Evolutionary conservation across 805 yeast species (phyloP).

Genomic region (Candida germanica): DNA sequence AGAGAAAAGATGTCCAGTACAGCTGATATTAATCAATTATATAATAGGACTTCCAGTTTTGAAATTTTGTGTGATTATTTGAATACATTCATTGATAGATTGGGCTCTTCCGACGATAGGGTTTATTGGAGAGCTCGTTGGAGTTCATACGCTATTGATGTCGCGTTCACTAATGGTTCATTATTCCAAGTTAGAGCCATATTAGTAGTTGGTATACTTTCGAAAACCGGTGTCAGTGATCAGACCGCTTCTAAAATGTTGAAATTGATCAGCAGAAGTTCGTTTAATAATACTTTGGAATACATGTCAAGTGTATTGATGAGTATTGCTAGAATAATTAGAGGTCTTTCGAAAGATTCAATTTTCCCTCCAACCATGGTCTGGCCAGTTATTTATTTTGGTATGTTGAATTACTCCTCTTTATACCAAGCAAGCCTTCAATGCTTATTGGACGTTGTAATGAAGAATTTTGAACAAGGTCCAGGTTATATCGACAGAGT

Average conservation of each 20-base stretch:
- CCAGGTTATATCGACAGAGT: constrained; percentile 22
- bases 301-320: constrained; percentile 27
- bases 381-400: constrained; percentile 43
- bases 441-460: constrained; percentile 25
- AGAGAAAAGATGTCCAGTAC: constrained; percentile 45
- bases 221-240: constrained; percentile 62
- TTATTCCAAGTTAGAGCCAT: constrained; percentile 66
- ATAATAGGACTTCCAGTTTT: constrained; percentile 44
- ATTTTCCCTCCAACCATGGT: constrained; percentile 45
- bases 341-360: constrained; percentile 47
- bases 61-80: constrained; percentile 59
- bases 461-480: constrained; percentile 22
- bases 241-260: constrained; percentile 36
- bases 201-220: constrained; percentile 65
- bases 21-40: constrained; percentile 33
- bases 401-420: constrained; percentile 25
- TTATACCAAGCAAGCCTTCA: constrained; percentile 33
- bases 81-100: constrained; percentile 48
- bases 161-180: constrained; percentile 55
- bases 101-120: constrained; percentile 46
- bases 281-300: constrained; percentile 23
- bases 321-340: constrained; percentile 46
- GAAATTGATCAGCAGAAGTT: constrained; percentile 22
- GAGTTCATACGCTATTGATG: constrained; percentile 60
- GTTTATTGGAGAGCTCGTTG: constrained; percentile 62